Conservation (phyloP, 1,284 basidiomycete species). For the Naganishia cerealis region DNA sequence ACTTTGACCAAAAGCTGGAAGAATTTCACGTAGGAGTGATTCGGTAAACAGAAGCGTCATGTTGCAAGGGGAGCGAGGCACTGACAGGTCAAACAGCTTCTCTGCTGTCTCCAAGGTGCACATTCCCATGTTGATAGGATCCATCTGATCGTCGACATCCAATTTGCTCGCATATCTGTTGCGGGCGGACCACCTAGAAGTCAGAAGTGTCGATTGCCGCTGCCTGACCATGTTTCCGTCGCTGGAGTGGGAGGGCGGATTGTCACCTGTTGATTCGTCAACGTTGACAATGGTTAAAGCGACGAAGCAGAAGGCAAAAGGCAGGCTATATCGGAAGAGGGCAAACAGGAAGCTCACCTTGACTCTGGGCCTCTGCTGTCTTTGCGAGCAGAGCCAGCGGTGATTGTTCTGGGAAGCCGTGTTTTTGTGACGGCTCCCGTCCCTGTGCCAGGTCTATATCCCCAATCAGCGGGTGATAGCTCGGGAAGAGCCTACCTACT, state of each 20-base stretch:
- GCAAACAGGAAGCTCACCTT: neutral
- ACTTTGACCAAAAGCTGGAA: conserved; percentile 21
- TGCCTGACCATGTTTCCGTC: neutral
- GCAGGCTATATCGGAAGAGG: neutral
- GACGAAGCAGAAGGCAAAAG: neutral
- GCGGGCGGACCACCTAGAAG: conserved; percentile 16
- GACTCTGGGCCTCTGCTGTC: conserved; percentile 15
- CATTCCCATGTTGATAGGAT: conserved; percentile 26
- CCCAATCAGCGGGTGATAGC: neutral
- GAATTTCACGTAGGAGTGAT: neutral
- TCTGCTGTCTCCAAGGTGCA: conserved; percentile 18
- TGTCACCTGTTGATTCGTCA: neutral
- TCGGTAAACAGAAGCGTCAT: neutral
- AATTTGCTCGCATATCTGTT: conserved; percentile 21
- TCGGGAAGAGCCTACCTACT: neutral
- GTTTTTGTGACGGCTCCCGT: neutral
- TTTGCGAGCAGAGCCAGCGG: conserved; percentile 21
- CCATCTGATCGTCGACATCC: conserved; percentile 22
- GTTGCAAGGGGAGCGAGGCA: neutral
- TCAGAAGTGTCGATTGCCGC: neutral
- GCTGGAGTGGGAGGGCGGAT: neutral
- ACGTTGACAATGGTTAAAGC: neutral
- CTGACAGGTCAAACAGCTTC: conserved; percentile 21
- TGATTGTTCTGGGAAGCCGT: conserved; percentile 18
- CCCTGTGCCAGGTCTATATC: neutral